Percentiles rank a stretch among this genome's conserved stretches.
These are phyloP conservation scores for Melastoma candidum DNA, from an alignment of 441 rosid genomes.

Conservation along the genomic window DNA sequence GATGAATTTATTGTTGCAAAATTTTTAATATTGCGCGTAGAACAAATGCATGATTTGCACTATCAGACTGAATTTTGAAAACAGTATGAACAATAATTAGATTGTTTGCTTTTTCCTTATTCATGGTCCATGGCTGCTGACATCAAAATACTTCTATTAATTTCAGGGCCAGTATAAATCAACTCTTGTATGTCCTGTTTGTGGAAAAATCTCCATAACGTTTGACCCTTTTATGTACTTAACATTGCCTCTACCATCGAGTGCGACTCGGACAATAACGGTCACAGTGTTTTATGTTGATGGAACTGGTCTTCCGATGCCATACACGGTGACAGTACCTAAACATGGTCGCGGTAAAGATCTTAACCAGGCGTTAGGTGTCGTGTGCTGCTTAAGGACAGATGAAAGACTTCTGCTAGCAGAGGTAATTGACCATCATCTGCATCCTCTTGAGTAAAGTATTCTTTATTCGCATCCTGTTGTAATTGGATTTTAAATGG, in stretches of 20 bases:
- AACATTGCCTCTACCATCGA: constrained; percentile 58
- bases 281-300: constrained; percentile 36
- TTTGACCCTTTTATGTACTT: constrained; percentile 72
- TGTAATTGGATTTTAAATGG: too few relatives aligned
- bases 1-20: too few relatives aligned
- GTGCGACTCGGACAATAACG: constrained; percentile 43
- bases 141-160: constrained; percentile 1
- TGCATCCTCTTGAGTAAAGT: not conserved
- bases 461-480: too few relatives aligned
- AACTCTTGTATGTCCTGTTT: constrained; percentile 51
- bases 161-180: constrained; percentile 72
- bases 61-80: too few relatives aligned
- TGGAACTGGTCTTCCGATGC: constrained; percentile 43
- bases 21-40: too few relatives aligned
- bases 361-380: constrained; percentile 36
- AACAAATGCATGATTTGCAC: too few relatives aligned
- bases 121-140: not conserved
- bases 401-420: constrained; percentile 53
- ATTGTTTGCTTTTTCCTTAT: not conserved
- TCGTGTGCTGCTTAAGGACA: constrained; percentile 49
- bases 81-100: too few relatives aligned
- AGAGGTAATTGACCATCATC: constrained; percentile 28
- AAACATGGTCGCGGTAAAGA: constrained; percentile 48
- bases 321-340: constrained; percentile 41
- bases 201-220: constrained; percentile 59